Evolutionary conservation across 2,329 filamentous ascomycete species (phyloP), one percentile per base, ranked within the genome.

Genomic region (Ampelomyces quisqualis): DNA sequence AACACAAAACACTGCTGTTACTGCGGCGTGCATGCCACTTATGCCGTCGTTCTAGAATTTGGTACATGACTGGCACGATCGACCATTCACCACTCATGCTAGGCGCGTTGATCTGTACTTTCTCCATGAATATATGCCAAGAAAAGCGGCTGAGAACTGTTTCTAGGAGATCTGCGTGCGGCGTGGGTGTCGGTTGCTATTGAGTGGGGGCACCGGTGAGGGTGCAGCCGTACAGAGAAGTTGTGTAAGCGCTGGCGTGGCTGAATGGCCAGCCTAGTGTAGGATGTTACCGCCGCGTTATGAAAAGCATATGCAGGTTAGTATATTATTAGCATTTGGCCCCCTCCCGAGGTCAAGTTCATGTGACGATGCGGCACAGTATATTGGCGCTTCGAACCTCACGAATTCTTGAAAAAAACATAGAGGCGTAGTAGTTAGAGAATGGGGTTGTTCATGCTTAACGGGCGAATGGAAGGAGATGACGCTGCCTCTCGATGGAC

Each of bases 201-300:
- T 49, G 49, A 45, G 28, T 49, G 53, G 51, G 45, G 22, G 43
- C 43, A 43, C 53, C 49, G 41, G 44, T 42, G 35, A 49, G 50
- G 46, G 31, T 40, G 43, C 38, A 53, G 50, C 55, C 58, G 47
- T 58, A 55, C 56, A 58, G 51, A 45, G 44, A 30, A 38, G 42
- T 38, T 31, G 46, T 51, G 45, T 62, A 61, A 49, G 55, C 59
- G 59, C 59, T 57, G 57, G 38, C 48, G 45, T 51, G 52, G 51
- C 46, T 45, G 36, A 43, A 42, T 53, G 44, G 34, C 34, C 39
- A 43, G 30, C 39, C 43, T 53, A 59, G 52, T 44, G 43, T 43
- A 44, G 29, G 22, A 27, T 40, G 36, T 58, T 56, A 46, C 50
- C 59, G 56, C 57, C 47, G 51, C 45, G 32, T 39, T 36, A 51